Percentiles rank a stretch among this genome's conserved stretches.
These are phyloP conservation scores for Trametes punicea DNA, from an alignment of 768 basidiomycete genomes.

Conservation along the genomic window DNA sequence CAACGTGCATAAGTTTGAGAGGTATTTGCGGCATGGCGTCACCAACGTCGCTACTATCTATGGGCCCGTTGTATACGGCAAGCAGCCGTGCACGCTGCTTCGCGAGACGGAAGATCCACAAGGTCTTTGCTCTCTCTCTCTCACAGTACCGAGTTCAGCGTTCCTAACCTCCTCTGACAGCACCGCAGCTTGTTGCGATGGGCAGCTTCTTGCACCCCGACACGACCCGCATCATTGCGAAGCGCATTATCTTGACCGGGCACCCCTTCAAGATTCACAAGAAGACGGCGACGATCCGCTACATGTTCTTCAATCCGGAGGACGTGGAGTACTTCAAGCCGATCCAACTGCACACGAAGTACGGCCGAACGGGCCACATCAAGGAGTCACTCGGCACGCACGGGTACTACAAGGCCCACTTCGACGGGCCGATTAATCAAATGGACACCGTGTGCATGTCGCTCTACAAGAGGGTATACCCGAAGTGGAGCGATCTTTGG, in stretches of 20 bases:
- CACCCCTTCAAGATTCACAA: slow-evolving; percentile 98
- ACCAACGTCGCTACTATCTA: slow-evolving; percentile 85
- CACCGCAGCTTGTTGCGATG: slow-evolving; percentile 82
- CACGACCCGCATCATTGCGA: slow-evolving; percentile 87
- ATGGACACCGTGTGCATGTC: slow-evolving; percentile 98
- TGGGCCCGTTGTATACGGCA: slow-evolving; percentile 86
- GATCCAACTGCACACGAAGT: slow-evolving; percentile 89
- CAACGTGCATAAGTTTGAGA: slow-evolving; percentile 96
- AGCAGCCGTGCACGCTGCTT: slow-evolving; percentile 74
- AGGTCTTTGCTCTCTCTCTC: slow-evolving; percentile 42
- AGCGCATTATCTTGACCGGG: slow-evolving; percentile 92
- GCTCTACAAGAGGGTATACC: slow-evolving; percentile 92
- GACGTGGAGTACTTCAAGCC: slow-evolving; percentile 93
- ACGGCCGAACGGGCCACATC: slow-evolving; percentile 86
- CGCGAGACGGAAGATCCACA: slow-evolving; percentile 64
- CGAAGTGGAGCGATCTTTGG: slow-evolving; percentile 75
- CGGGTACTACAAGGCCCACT: slow-evolving; percentile 93
- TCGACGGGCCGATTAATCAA: slow-evolving; percentile 89
- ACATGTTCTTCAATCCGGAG: slow-evolving; percentile 97
- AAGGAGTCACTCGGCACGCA: slow-evolving; percentile 92
- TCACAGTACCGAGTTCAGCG: not conserved
- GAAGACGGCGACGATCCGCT: slow-evolving; percentile 94
- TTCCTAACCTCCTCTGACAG: slow-evolving; percentile 33
- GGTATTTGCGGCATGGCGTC: slow-evolving; percentile 79
- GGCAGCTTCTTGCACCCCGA: slow-evolving; percentile 87